These are phyloP conservation scores for Zymoseptoria crescenta DNA, from an alignment of 2,329 filamentous ascomycete genomes.

Conservation along the genomic window DNA sequence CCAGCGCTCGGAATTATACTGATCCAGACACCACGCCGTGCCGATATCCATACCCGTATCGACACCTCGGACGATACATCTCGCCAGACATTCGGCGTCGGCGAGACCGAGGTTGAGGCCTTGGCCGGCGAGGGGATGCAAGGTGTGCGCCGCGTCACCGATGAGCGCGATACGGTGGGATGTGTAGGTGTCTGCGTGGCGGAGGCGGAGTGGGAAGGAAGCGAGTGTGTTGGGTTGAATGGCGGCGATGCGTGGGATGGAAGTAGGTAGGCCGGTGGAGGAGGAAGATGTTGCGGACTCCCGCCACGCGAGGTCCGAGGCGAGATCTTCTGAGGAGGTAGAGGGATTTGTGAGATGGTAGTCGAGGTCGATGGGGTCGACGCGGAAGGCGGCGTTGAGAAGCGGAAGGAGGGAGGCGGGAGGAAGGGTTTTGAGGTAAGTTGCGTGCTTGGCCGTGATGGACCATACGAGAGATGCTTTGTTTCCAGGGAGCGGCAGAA, in stretches of 20 bases:
- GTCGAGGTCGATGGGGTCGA: conserved; percentile 68
- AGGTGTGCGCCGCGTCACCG: conserved; percentile 89
- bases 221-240: conserved; percentile 76
- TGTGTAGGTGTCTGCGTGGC: conserved; percentile 90
- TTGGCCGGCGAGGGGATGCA: conserved; percentile 90
- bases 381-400: conserved; percentile 88
- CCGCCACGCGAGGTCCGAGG: conserved; percentile 79
- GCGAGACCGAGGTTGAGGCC: conserved; percentile 89
- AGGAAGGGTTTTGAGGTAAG: conserved; percentile 67
- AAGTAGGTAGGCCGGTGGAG: conserved; percentile 33
- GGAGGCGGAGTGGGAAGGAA: conserved; percentile 82
- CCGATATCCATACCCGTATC: conserved; percentile 83
- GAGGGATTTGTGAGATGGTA: conserved; percentile 63
- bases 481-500: conserved; percentile 80
- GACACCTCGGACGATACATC: conserved; percentile 67
- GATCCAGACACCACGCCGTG: conserved; percentile 65
- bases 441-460: conserved; percentile 72
- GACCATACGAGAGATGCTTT: conserved; percentile 89
- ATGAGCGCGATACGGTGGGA: conserved; percentile 85
- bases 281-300: conserved; percentile 56
- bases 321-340: conserved; percentile 31
- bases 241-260: conserved; percentile 50
- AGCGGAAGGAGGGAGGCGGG: conserved; percentile 69
- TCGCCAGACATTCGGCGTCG: conserved; percentile 72
- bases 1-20: conserved; percentile 75